A percentile compares a stretch with the other conserved stretches of the same genome.
phyloP scores from a whole-genome alignment of 495 filamentous ascomycete genomes.

The Pseudevernia furfuracea region DNA sequence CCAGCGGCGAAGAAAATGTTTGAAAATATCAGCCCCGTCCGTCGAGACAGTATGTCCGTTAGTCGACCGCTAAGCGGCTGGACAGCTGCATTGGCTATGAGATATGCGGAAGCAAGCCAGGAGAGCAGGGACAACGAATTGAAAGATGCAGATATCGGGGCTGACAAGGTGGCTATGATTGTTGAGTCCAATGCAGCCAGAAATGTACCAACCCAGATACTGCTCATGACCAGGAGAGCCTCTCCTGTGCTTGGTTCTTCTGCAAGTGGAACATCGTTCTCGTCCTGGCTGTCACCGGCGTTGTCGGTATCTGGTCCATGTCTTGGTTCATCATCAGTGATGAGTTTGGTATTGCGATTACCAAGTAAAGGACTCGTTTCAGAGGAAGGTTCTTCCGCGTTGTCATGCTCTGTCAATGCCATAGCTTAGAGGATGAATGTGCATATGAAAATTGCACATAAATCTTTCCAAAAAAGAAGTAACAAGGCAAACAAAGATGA shows the following conservation, averaged over 20 bases:
- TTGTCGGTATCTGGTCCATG: background rate
- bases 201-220: constrained; percentile 72
- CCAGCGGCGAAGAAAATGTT: constrained; percentile 74
- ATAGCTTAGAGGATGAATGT: background rate
- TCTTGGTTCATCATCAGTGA: background rate
- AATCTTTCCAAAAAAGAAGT: no score
- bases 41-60: constrained; percentile 81
- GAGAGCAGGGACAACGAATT: constrained; percentile 74
- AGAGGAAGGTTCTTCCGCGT: background rate
- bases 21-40: constrained; percentile 68
- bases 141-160: constrained; percentile 80
- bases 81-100: constrained; percentile 82
- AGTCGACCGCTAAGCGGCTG: constrained; percentile 79
- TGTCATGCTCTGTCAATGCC: background rate
- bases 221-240: constrained; percentile 38
- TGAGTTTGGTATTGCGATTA: constrained; percentile 8
- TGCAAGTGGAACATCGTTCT: constrained; percentile 27
- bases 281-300: constrained; percentile 18
- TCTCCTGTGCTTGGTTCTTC: constrained; percentile 39
- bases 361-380: constrained; percentile 22
- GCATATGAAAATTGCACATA: background rate
- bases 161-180: constrained; percentile 78
- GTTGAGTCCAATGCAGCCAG: constrained; percentile 73
- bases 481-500: no score
- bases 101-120: constrained; percentile 84